Base-by-base conservation (phyloP, 2,329 filamentous ascomycete genomes). In the Calonectria hawksworthii region DNA sequence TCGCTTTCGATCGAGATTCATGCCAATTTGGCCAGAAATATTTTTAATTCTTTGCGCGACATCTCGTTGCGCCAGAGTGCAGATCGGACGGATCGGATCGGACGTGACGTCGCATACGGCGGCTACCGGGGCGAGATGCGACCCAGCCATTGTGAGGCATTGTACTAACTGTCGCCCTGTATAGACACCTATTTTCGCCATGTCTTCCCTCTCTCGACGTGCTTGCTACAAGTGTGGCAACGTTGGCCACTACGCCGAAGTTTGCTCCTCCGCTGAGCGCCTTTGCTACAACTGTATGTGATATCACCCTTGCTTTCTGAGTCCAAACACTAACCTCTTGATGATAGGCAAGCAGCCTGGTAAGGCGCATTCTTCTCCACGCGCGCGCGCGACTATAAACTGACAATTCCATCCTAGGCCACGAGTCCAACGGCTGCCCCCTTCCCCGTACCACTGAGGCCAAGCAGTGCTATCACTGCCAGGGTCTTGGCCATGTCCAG, bases 381-480 rank as follows among this genome's bases (percentile, higher is more conserved):
- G 4, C 16, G 9, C 23, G 13, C 14, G 30, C 32, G 68, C 41
- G 4, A 66, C 36, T 26, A n/a, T 44, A 32, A 28, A 59, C 68
- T 78, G 68, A 80, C 36, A 21, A 28, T 36, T 30, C 26, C 63
- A 28, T 63, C 51, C 59, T 70, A 80, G 94, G 95, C 86, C 97
- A 99, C 88, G 97, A 99, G 90, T 99, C 96, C 80, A 99, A 98
- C 89, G 94, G 94, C 86, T 99, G 97, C 91, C 97, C 97, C 82
- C 93, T 96, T 84, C 97, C 97, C 83, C 94, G 97, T 86, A 98
- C 96, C 76, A 98, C 97, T 78, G 97, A 99, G 89, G 96, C 96
- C 68, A 99, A 99, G 93, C 97, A 99, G 91, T 99, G 97, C 92
- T 99, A 99, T 87, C 97, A 99, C 89, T 99, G 97, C 91, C 97